phyloP scores from a whole-genome alignment of 257 asterid species.

The Nicotiana noctiflora region DNA sequence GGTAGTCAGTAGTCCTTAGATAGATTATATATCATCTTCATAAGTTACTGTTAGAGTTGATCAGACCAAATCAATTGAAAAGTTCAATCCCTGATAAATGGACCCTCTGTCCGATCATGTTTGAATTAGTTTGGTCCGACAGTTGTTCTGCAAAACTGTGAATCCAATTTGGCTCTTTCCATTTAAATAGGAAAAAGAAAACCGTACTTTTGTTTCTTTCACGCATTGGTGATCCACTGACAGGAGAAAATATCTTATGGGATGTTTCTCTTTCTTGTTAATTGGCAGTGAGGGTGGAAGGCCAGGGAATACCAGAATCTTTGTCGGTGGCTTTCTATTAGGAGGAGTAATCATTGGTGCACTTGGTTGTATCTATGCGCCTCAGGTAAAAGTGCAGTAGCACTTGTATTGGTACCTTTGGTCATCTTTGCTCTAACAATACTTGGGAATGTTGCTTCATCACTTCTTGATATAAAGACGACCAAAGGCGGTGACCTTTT shows the following conservation, averaged over 20 bases:
- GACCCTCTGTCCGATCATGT: neutral
- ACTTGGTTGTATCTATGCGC: constrained; percentile 41
- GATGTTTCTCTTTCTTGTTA: constrained; percentile 13
- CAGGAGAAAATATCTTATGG: neutral
- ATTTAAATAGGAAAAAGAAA: neutral
- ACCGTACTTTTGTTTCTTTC: neutral
- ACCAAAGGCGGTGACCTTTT: too few relatives aligned
- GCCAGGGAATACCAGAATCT: constrained; percentile 24
- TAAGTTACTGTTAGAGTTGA: neutral
- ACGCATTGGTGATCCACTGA: neutral
- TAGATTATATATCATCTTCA: neutral
- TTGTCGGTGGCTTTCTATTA: constrained; percentile 38
- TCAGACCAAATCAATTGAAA: neutral
- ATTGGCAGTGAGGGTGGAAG: constrained; percentile 38
- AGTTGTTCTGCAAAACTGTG: neutral
- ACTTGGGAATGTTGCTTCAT: neutral
- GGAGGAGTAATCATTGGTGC: constrained; percentile 43
- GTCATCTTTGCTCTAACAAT: neutral
- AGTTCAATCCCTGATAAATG: neutral
- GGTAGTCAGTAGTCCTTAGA: neutral
- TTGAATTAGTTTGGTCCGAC: neutral
- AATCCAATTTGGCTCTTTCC: neutral
- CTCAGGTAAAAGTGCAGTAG: constrained; percentile 27
- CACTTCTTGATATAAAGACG: neutral
- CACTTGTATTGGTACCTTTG: neutral